These are phyloP conservation scores for Ajuga chamaepitys DNA, from an alignment of 257 asterid species.

Conservation along the genomic window DNA sequence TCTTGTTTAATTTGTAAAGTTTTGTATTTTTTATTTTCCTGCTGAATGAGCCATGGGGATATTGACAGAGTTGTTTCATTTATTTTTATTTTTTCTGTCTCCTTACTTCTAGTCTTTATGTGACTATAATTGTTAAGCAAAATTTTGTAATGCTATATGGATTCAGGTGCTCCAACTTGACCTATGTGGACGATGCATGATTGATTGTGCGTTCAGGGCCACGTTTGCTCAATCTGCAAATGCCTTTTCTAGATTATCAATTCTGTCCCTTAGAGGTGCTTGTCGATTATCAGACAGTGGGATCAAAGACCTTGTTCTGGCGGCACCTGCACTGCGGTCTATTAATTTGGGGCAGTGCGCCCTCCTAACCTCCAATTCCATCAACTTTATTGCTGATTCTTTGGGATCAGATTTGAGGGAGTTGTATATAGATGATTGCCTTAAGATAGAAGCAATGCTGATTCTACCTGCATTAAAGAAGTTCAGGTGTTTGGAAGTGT, in stretches of 20 bases:
- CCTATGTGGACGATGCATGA: slow-evolving; percentile 61
- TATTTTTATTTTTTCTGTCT: neutral
- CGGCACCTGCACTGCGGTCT: slow-evolving; percentile 61
- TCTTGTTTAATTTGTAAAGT: neutral
- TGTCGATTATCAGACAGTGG: slow-evolving; percentile 65
- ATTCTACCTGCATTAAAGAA: slow-evolving; percentile 46
- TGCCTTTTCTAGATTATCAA: slow-evolving; percentile 41
- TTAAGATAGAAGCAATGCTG: slow-evolving; percentile 39
- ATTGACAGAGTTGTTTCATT: neutral
- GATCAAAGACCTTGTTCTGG: slow-evolving; percentile 36
- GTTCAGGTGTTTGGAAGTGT: slow-evolving; percentile 51
- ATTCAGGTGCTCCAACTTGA: slow-evolving; percentile 90
- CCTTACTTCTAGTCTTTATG: neutral
- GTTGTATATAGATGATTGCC: slow-evolving; percentile 66
- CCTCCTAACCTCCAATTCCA: slow-evolving; percentile 48
- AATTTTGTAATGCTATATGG: slow-evolving; percentile 6
- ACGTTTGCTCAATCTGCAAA: slow-evolving; percentile 24
- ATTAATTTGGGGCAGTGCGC: slow-evolving; percentile 72
- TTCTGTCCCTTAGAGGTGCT: slow-evolving; percentile 83
- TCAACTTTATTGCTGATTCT: slow-evolving; percentile 40
- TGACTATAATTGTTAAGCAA: neutral
- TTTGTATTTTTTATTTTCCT: neutral
- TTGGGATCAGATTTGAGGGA: slow-evolving; percentile 68
- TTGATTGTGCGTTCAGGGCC: slow-evolving; percentile 40
- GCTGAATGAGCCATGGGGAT: neutral